Percentiles rank a stretch among this genome's conserved stretches.
Conservation (phyloP, 2,329 filamentous ascomycete genomes). For the Clarireedia hainanense region DNA sequence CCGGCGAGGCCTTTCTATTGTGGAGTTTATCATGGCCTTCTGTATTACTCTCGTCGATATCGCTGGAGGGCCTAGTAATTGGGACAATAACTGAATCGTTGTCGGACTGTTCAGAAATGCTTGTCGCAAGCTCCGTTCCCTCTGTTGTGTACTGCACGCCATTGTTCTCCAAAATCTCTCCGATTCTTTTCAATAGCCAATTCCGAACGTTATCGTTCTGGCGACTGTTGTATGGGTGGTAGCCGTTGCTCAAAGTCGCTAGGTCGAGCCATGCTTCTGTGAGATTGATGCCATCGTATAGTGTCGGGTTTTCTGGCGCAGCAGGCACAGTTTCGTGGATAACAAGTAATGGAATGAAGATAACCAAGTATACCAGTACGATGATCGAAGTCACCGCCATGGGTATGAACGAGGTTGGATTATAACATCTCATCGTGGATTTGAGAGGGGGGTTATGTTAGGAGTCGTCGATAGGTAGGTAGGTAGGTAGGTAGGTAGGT, state of each 20-base stretch:
- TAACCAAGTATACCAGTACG: slow-evolving; percentile 65
- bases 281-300: slow-evolving; percentile 63
- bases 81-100: slow-evolving; percentile 8
- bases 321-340: slow-evolving; percentile 70
- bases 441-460: not conserved
- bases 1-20: slow-evolving; percentile 20
- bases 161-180: slow-evolving; percentile 60
- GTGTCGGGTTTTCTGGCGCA: slow-evolving; percentile 46
- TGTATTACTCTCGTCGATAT: not conserved
- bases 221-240: slow-evolving; percentile 84
- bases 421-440: slow-evolving; percentile 29
- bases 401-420: slow-evolving; percentile 70
- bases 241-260: slow-evolving; percentile 62
- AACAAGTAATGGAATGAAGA: slow-evolving; percentile 64
- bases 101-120: not conserved
- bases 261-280: slow-evolving; percentile 84
- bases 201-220: slow-evolving; percentile 72
- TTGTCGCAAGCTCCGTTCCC: slow-evolving; percentile 2
- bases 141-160: slow-evolving; percentile 40
- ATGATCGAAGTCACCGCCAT: slow-evolving; percentile 76
- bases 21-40: slow-evolving; percentile 13
- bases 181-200: slow-evolving; percentile 66
- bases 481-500: no score
- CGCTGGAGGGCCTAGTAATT: not conserved
- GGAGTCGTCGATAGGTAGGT: not conserved